Base-by-base conservation (phyloP, 306 rosid genomes). In the Prinsepia uniflora region DNA sequence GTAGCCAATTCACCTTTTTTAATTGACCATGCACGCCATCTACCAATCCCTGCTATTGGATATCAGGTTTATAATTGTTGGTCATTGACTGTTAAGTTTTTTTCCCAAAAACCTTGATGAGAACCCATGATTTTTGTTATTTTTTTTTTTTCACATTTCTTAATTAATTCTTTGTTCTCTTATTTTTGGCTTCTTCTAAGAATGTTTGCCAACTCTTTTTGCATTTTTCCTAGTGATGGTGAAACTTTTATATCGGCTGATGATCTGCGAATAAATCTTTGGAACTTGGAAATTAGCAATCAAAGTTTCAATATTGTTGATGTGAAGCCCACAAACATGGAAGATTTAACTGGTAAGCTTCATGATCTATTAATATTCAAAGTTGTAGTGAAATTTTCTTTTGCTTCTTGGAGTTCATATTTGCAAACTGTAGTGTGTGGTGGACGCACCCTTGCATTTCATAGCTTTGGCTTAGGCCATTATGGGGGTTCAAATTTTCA, bases 211-310 rank as follows among this genome's bases (percentile, higher is more conserved):
- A 49, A 61, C 68, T 79, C 72, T 63, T 67, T 30, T 83, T 79
- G 53, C 18, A 49, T 14, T 44, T 84, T 77, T 75, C 71, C 74
- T 65, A 91, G 99, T 48, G 97, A 94, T 67, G 97, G 97, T 7
- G 99, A 94, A 86, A 94, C 99, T 86, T 91, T 94, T 86, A 91
- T 94, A 87, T 94, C 99, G 50, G 99, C 99, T 74, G 99, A 94
- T 81, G 99, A 94, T 84, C 85, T 94, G 73, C 91, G 99, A 76
- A 91, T 94, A 85, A 94, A 94, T 85, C 97, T 94, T 72, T 94
- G 99, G 99, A 91, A 94, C 77, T 78, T 94, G 83, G 99, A 94
- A 84, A 94, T 94, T 82, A 89, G 99, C 87, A 89, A 77, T 78
- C 99, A 94, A 83, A 94, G 99, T 78, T 94, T 94, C 79, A 94